These are phyloP conservation scores for Hypocreales sp. DNA, from an alignment of 2,329 filamentous ascomycete species.

Conservation along the genomic window DNA sequence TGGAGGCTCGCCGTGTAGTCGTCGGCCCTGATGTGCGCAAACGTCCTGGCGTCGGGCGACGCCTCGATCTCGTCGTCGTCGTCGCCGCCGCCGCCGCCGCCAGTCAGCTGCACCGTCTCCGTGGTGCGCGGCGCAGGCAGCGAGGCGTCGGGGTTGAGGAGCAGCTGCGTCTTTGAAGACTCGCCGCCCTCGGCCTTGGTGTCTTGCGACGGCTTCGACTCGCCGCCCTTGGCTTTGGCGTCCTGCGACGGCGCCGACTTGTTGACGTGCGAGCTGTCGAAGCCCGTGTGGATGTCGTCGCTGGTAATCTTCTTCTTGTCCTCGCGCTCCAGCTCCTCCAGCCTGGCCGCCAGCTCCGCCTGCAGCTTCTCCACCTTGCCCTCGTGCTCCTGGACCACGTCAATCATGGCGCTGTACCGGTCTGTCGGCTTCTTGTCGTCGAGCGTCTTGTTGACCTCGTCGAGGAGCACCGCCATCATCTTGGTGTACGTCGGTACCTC, in stretches of 20 bases:
- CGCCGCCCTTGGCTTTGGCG: conserved; percentile 30
- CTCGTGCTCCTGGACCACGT: conserved; percentile 63
- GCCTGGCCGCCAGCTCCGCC: conserved; percentile 54
- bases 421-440: conserved; percentile 59
- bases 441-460: conserved; percentile 77
- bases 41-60: conserved; percentile 63
- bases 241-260: conserved; percentile 37
- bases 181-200: conserved; percentile 31
- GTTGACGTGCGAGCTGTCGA: conserved; percentile 70
- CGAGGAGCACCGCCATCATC: conserved; percentile 95
- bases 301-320: conserved; percentile 88
- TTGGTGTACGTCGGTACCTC: conserved; percentile 75
- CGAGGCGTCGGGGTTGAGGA: conserved; percentile 53
- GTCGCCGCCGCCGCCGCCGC: conserved; percentile 30
- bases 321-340: conserved; percentile 70
- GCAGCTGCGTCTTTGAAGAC: conserved; percentile 41
- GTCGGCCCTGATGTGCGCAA: conserved; percentile 60
- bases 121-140: conserved; percentile 3
- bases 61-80: conserved; percentile 64
- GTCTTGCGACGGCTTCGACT: too few species aligned
- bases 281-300: conserved; percentile 75
- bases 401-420: conserved; percentile 60
- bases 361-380: conserved; percentile 67
- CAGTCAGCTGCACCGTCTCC: conserved; percentile 5
- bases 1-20: conserved; percentile 60